Percentiles rank a stretch among this genome's conserved stretches.
Evolutionary conservation across 2,329 filamentous ascomycete genomes (phyloP).

Genomic region (Penicillium concentricum): DNA sequence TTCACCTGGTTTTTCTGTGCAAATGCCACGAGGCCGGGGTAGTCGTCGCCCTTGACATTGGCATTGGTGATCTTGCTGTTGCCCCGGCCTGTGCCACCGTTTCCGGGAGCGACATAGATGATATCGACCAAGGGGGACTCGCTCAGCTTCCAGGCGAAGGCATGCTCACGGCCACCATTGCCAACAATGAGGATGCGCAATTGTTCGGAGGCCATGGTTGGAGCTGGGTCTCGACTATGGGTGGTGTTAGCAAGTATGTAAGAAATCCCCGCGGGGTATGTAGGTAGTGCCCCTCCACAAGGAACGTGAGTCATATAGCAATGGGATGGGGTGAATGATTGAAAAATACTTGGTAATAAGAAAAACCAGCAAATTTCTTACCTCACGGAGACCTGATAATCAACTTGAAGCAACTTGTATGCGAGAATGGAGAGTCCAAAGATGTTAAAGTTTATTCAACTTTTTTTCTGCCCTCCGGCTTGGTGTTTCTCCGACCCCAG

Average conservation of each 20-base stretch:
- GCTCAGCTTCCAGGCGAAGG: conserved; percentile 88
- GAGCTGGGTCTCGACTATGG: conserved; percentile 25
- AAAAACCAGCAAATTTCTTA: conserved; percentile 7
- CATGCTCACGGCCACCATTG: conserved; percentile 92
- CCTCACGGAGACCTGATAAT: conserved; percentile 25
- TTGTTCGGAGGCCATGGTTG: conserved; percentile 43
- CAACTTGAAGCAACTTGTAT: conserved; percentile 14
- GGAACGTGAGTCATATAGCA: background rate
- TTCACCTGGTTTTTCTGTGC: conserved; percentile 72
- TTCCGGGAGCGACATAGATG: conserved; percentile 70
- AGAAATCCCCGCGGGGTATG: conserved; percentile 24
- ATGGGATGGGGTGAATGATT: background rate
- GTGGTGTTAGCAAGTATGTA: conserved; percentile 17
- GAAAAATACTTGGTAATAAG: background rate
- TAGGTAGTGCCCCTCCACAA: conserved; percentile 9
- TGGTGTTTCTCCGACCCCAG: conserved; percentile 24
- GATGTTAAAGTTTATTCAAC: conserved; percentile 12
- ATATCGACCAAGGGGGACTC: conserved; percentile 76
- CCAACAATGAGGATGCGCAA: conserved; percentile 82
- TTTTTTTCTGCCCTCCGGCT: conserved; percentile 28
- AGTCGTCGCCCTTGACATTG: conserved; percentile 71
- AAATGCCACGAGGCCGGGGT: conserved; percentile 71
- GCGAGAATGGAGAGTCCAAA: conserved; percentile 4
- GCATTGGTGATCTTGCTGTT: conserved; percentile 69
- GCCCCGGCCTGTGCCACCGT: conserved; percentile 74